Evolutionary conservation across 345 rosid genomes (phyloP), one percentile per base, ranked within the genome.

Genomic region (Trapa incisa): DNA sequence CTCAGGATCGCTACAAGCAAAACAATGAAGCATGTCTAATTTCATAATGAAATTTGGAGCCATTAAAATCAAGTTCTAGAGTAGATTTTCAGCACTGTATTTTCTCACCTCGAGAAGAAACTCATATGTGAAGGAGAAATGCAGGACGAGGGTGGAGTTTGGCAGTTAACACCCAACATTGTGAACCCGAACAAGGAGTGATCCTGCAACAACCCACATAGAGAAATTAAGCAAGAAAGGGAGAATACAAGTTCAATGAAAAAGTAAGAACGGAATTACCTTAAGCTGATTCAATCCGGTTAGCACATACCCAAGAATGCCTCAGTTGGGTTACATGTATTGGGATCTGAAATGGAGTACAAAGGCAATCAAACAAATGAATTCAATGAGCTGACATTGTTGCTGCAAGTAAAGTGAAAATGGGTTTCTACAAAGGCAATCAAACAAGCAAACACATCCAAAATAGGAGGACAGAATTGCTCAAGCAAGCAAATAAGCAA

Each of bases 161-260:
- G 79, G 76, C 79, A 79, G 64, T 83, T 79, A 52, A 75, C 74
- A 48, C 75, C 81, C 75, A 75, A 66, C 88, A 79, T 83, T 60
- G 57, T 76, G 66, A 65, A 54, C 45, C 38, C 15, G 47, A 10
- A 42, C 43, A n/a, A 43, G 42, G 35, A 65, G 33, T 37, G 50
- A 38, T 64, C 66, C 66, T 22, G 42, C 16, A 33, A 39, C 71
- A 37, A n/a, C 33, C 22, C 15, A 71, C 3, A 13, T 22, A 22
- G 13, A 7, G 41, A 71, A 68, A 58, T 33, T 33, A 43, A 10
- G 37, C 36, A 45, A 53, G 39, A 72, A 45, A 2, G 67, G 41
- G 61, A 47, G 53, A 33, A 68, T 43, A 48, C 47, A 39, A 61
- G 67, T 52, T 2, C 48, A 66, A 38, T 61, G 10, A 64, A 45